Percentiles rank a stretch among this genome's conserved stretches.
Evolutionary conservation across 805 yeast species (phyloP).

Genomic region (Groenewaldozyma tartarivorans): DNA sequence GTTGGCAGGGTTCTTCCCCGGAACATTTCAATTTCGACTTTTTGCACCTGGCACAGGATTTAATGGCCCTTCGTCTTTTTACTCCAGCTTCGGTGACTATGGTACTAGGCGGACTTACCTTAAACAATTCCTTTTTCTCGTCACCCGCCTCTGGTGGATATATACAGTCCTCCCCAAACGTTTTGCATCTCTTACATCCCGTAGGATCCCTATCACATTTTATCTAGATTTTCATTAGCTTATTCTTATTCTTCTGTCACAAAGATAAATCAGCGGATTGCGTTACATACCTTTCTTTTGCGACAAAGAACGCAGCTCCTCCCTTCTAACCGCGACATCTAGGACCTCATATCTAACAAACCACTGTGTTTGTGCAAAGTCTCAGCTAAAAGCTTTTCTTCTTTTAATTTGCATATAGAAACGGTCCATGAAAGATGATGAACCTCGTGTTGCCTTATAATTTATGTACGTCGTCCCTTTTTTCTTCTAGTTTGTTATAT

Average conservation of each 20-base stretch:
- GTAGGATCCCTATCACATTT: slow-evolving; percentile 12
- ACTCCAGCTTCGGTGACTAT: slow-evolving; percentile 9
- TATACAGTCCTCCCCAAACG: slow-evolving; percentile 9
- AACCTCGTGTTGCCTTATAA: no score
- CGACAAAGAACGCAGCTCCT: slow-evolving; percentile 7
- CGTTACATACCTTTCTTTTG: slow-evolving; percentile 3
- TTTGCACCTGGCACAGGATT: slow-evolving; percentile 11
- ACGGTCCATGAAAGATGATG: no score
- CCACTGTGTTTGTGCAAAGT: no score
- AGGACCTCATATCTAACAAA: no score
- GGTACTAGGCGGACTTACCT: slow-evolving; percentile 1
- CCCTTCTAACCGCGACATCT: no score
- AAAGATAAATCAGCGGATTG: not conserved
- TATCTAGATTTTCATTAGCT: slow-evolving; percentile 6
- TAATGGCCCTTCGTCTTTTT: slow-evolving; percentile 7
- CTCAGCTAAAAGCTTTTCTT: no score
- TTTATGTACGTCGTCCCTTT: no score
- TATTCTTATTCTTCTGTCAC: not conserved
- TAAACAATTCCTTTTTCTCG: not conserved
- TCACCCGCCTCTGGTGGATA: not conserved
- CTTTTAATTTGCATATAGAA: no score
- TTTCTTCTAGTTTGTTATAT: no score
- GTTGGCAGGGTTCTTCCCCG: slow-evolving; percentile 6
- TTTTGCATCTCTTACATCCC: slow-evolving; percentile 9
- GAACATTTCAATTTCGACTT: slow-evolving; percentile 10